phyloP scores from a whole-genome alignment of 2,329 filamentous ascomycete species.

The Trichoderma simmonsii region DNA sequence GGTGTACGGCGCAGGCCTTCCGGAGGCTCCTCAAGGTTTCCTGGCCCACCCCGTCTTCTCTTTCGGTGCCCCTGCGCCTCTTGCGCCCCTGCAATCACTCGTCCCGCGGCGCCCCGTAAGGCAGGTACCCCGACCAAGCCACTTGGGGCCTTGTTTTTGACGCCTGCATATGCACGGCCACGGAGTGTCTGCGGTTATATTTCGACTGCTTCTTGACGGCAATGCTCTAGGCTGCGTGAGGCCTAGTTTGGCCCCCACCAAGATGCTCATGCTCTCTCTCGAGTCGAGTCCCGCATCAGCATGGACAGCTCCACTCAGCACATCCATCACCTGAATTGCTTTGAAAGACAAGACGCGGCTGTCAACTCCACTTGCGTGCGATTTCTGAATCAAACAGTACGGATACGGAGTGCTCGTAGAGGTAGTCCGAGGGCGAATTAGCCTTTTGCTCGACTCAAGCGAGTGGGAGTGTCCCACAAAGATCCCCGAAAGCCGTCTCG shows the following conservation, averaged over 20 bases:
- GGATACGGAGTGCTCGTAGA: background rate
- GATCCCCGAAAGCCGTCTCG: background rate
- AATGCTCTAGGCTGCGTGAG: background rate
- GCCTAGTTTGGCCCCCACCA: constrained; percentile 9
- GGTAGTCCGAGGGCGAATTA: background rate
- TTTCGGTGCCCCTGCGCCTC: constrained; percentile 8
- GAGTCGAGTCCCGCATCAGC: background rate
- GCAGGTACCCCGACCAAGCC: constrained; percentile 18
- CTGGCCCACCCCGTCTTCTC: background rate
- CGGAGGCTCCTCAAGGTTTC: constrained; percentile 1
- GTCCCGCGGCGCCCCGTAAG: constrained; percentile 19
- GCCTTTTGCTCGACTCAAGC: background rate
- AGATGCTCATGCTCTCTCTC: background rate
- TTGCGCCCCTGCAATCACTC: constrained; percentile 4
- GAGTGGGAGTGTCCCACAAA: background rate
- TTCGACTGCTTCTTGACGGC: constrained; percentile 5
- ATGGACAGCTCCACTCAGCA: background rate
- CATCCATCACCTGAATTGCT: background rate
- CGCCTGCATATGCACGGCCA: constrained; percentile 8
- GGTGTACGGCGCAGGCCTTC: constrained; percentile 10
- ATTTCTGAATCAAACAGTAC: background rate
- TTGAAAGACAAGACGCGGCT: background rate
- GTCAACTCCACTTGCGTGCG: background rate
- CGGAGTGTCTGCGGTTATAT: constrained; percentile 17
- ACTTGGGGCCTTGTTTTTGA: constrained; percentile 7